phyloP scores from a whole-genome alignment of 345 rosid genomes.

The Draba incana region DNA sequence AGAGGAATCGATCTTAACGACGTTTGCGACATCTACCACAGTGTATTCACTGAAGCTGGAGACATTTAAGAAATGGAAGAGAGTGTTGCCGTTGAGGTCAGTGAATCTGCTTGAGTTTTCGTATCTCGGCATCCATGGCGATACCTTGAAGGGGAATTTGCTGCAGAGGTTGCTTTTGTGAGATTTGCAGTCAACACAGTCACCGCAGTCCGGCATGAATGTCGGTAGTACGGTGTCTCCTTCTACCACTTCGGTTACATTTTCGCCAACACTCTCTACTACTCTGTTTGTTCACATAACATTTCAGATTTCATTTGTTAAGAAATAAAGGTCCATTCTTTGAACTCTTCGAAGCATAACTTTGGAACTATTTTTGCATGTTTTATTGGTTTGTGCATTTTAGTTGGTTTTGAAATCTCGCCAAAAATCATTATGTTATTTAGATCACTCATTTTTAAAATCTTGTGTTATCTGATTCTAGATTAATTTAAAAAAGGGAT shows the following conservation, averaged over 20 bases:
- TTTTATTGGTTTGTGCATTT: too few species aligned
- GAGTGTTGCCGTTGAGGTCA: conserved; percentile 63
- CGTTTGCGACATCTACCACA: conserved; percentile 67
- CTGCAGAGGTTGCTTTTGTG: conserved; percentile 78
- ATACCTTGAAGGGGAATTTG: conserved; percentile 60
- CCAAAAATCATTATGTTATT: too few species aligned
- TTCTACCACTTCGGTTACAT: conserved; percentile 55
- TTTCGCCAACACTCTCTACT: conserved; percentile 87
- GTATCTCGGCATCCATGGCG: conserved; percentile 85
- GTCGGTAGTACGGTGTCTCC: conserved; percentile 78
- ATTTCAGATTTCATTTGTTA: not conserved
- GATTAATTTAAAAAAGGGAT: too few species aligned
- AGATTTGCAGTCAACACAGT: conserved; percentile 72
- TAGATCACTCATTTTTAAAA: too few species aligned
- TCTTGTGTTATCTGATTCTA: too few species aligned
- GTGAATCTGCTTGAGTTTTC: conserved; percentile 71
- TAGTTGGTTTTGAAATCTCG: too few species aligned
- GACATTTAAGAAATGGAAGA: conserved; percentile 72
- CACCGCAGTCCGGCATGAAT: conserved; percentile 75
- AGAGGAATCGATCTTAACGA: conserved; percentile 64
- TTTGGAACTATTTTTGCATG: too few species aligned
- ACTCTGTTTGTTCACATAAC: conserved; percentile 45
- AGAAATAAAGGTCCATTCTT: not conserved
- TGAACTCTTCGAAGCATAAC: not conserved
- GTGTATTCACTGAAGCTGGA: conserved; percentile 84